A percentile compares a stretch with the other conserved stretches of the same genome.
Evolutionary conservation across 78 protist genomes (phyloP).

Genomic region (Creolimax fragrantissima): DNA sequence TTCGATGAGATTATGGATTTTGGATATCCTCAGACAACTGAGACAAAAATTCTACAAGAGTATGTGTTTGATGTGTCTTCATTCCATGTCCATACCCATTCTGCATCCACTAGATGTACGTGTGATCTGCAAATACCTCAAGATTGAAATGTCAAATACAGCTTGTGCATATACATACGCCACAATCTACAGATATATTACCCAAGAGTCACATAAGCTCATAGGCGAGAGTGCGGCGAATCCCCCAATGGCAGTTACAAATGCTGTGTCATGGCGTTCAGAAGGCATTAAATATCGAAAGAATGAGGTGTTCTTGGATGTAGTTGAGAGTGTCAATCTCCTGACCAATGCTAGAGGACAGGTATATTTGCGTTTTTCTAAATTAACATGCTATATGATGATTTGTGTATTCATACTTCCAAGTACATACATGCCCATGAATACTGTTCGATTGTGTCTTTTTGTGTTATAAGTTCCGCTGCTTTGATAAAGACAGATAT

Average conservation of each 20-base stretch:
- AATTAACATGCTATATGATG: background rate
- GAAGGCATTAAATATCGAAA: constrained; percentile 85
- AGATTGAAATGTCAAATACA: too few species aligned
- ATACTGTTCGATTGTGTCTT: background rate
- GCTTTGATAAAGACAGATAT: too few species aligned
- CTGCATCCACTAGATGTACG: background rate
- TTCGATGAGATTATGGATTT: constrained; percentile 98
- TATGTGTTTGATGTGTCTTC: too few species aligned
- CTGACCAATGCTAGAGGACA: constrained; percentile 33
- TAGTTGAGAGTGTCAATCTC: constrained; percentile 63
- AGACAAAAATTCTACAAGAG: constrained; percentile 65
- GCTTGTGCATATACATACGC: too few species aligned
- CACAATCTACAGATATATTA: constrained; percentile 78
- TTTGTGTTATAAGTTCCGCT: background rate
- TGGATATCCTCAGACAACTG: constrained; percentile 86
- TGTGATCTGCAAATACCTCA: too few species aligned
- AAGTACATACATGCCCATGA: background rate
- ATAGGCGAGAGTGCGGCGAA: background rate
- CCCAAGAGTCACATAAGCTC: constrained; percentile 81
- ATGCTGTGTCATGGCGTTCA: constrained; percentile 67
- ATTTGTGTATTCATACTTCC: background rate
- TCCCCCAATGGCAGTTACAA: constrained; percentile 53
- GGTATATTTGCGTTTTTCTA: background rate
- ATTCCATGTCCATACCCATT: too few species aligned
- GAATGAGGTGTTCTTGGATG: constrained; percentile 94